These are phyloP conservation scores for Fusarium sp. DNA, from an alignment of 2,329 filamentous ascomycete genomes.

Conservation along the genomic window DNA sequence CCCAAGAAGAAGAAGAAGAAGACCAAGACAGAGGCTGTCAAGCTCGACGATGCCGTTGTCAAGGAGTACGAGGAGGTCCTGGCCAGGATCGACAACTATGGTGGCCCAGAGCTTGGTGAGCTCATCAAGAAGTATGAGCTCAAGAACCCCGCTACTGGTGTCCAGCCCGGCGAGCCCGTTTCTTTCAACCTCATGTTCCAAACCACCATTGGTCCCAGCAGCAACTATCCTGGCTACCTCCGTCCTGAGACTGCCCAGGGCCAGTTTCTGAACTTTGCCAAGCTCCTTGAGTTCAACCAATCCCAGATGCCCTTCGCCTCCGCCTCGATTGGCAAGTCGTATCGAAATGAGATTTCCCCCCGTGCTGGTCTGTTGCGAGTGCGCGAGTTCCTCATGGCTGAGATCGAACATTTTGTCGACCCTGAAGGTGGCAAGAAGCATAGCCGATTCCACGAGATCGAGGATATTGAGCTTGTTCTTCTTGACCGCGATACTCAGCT, in stretches of 20 bases:
- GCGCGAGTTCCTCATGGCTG: constrained; percentile 97
- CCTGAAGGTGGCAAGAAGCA: constrained; percentile 96
- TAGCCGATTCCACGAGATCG: constrained; percentile 83
- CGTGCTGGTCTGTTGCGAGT: constrained; percentile 90
- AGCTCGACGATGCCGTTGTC: constrained; percentile 85
- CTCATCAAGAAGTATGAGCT: constrained; percentile 93
- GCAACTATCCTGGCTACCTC: constrained; percentile 84
- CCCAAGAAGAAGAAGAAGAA: constrained; percentile 88
- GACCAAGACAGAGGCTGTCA: constrained; percentile 80
- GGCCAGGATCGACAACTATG: constrained; percentile 95
- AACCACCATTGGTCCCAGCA: constrained; percentile 91
- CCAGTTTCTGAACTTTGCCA: constrained; percentile 96
- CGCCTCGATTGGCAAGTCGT: constrained; percentile 96
- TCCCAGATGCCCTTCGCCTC: constrained; percentile 96
- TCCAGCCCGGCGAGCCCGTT: constrained; percentile 80
- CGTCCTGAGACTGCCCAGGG: constrained; percentile 97
- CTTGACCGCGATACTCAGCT: constrained; percentile 88
- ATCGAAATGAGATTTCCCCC: constrained; percentile 97
- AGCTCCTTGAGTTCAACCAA: constrained; percentile 96
- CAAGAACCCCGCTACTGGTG: constrained; percentile 83
- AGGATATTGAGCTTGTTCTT: constrained; percentile 82
- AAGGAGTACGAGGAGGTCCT: constrained; percentile 91
- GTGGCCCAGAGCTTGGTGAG: constrained; percentile 83
- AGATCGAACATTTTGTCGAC: constrained; percentile 98
- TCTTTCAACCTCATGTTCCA: constrained; percentile 99